These are phyloP conservation scores for Daldinia caldariorum DNA, from an alignment of 495 filamentous ascomycete genomes.

Conservation along the genomic window DNA sequence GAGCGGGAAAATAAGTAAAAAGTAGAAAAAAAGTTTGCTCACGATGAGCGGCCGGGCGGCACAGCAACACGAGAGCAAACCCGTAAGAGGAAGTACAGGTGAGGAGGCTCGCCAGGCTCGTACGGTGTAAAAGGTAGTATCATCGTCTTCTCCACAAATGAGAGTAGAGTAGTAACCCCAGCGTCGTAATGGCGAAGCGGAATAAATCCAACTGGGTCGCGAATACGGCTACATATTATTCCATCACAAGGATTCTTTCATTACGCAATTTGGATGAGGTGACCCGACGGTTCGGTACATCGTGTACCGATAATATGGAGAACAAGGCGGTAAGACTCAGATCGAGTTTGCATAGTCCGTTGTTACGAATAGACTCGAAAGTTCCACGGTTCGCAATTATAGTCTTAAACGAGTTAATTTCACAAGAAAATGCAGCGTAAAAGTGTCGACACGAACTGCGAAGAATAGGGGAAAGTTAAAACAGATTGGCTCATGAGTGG, in stretches of 20 bases:
- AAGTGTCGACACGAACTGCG: too few species aligned
- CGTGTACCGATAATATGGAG: conserved; percentile 25
- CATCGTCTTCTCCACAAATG: conserved; percentile 7
- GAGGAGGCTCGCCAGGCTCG: conserved; percentile 23
- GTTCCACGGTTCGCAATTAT: too few species aligned
- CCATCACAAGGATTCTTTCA: conserved; percentile 17
- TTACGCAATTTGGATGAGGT: conserved; percentile 12
- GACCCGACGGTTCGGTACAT: conserved; percentile 33
- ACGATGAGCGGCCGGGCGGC: conserved; percentile 10
- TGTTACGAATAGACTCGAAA: too few species aligned
- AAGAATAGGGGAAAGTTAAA: too few species aligned
- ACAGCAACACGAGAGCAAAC: conserved; percentile 10
- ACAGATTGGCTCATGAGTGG: too few species aligned
- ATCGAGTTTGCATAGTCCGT: too few species aligned
- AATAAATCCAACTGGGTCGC: conserved; percentile 23
- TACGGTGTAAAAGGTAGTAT: conserved; percentile 16
- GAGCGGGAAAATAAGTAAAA: conserved; percentile 17
- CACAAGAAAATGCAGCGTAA: too few species aligned
- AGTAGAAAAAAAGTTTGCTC: conserved; percentile 19
- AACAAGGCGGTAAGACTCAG: neutral
- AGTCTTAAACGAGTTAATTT: too few species aligned
- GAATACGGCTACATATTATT: conserved; percentile 5
- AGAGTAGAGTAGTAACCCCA: conserved; percentile 8
- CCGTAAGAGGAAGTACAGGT: conserved; percentile 17
- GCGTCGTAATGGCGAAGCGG: conserved; percentile 33